These are phyloP conservation scores for Chytriomyces hyalinus DNA, from an alignment of 192 early-diverging fungal genomes.

Conservation along the genomic window DNA sequence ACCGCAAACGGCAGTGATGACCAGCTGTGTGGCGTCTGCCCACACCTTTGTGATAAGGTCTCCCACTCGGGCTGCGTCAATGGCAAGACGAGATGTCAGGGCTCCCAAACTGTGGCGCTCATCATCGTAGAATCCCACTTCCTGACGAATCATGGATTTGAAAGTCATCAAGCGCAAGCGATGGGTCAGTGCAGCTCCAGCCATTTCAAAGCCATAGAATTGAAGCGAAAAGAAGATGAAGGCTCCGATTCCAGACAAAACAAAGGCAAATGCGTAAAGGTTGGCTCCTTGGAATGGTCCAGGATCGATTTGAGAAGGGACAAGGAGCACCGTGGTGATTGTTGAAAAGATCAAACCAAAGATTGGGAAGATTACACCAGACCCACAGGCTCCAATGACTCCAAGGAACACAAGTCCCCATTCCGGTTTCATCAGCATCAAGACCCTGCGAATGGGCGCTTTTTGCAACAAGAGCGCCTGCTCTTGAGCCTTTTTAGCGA, in stretches of 20 bases:
- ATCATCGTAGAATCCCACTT: conserved; percentile 77
- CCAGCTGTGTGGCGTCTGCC: conserved; percentile 62
- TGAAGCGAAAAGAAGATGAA: conserved; percentile 60
- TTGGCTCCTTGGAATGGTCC: conserved; percentile 59
- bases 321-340: conserved; percentile 43
- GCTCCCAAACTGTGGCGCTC: background rate
- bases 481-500: background rate
- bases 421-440: conserved; percentile 57
- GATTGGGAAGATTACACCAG: conserved; percentile 7
- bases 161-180: conserved; percentile 52
- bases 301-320: conserved; percentile 39
- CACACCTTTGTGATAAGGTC: conserved; percentile 42
- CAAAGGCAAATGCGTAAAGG: conserved; percentile 69
- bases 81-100: background rate
- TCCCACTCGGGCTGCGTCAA: background rate
- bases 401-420: conserved; percentile 40
- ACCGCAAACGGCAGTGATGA: conserved; percentile 47
- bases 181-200: conserved; percentile 74
- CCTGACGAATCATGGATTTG: conserved; percentile 78
- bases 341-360: conserved; percentile 2
- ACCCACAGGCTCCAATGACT: conserved; percentile 5
- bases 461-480: conserved; percentile 37
- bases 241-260: conserved; percentile 63
- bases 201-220: conserved; percentile 64
- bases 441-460: conserved; percentile 57